Percentiles rank a stretch among this genome's conserved stretches.
Evolutionary conservation across 345 rosid genomes (phyloP).

Genomic region (Psidium friedrichsthalianum): DNA sequence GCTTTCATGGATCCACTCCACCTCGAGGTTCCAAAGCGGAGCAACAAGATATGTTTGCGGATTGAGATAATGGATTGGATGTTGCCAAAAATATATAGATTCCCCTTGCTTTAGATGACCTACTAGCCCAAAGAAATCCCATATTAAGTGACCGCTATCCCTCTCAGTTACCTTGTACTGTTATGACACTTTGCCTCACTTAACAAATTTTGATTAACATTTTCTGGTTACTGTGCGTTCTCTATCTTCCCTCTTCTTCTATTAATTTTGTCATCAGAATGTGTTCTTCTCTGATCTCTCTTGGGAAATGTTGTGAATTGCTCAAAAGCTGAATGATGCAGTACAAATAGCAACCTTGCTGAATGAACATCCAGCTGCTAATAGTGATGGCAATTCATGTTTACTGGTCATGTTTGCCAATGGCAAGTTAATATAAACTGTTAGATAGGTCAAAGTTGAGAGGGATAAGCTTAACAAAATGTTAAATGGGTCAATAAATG

Average conservation of each 20-base stretch:
- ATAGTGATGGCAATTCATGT: background rate
- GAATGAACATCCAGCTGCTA: background rate
- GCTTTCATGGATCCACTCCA: background rate
- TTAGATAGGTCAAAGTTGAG: background rate
- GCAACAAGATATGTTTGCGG: background rate
- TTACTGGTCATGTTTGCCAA: background rate
- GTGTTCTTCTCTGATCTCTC: background rate
- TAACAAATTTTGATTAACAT: too few species aligned
- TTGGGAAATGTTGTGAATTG: background rate
- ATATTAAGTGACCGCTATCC: background rate
- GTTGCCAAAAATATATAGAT: background rate
- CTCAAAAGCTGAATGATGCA: background rate
- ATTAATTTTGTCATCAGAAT: background rate
- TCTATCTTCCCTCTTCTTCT: background rate
- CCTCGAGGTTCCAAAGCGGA: background rate
- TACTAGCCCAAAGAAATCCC: background rate
- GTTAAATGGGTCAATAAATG: background rate
- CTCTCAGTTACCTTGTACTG: background rate
- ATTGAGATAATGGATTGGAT: background rate
- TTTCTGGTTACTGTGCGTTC: background rate
- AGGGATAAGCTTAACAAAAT: background rate
- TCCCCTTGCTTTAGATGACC: background rate
- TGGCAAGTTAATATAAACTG: background rate
- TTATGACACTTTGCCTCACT: too few species aligned
- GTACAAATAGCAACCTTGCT: background rate